Conservation (phyloP, 2,329 filamentous ascomycete genomes). For the Venturia carpophila region DNA sequence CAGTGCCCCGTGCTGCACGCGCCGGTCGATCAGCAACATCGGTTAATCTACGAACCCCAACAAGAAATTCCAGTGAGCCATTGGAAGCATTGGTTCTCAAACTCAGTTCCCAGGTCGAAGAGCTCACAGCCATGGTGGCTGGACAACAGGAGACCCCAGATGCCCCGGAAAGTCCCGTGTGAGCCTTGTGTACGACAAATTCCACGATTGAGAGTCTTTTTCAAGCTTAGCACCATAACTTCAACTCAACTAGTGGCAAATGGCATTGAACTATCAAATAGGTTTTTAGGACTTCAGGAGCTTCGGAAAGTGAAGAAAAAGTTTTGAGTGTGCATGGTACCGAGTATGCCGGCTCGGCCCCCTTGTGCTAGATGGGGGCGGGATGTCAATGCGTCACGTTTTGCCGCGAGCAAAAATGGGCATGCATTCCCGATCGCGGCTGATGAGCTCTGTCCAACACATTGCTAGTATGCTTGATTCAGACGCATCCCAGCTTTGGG, state of each 20-base stretch:
- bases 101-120: slow-evolving; percentile 33
- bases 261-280: neutral
- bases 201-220: no score
- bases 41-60: neutral
- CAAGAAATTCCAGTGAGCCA: neutral
- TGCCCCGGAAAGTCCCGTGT: neutral
- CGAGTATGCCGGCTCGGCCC: neutral
- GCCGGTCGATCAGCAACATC: slow-evolving; percentile 11
- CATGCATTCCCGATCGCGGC: neutral
- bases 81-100: slow-evolving; percentile 32
- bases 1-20: neutral
- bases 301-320: neutral
- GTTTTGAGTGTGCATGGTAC: neutral
- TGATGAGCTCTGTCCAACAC: neutral
- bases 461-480: neutral
- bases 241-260: neutral
- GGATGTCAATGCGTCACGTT: neutral
- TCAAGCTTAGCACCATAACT: neutral
- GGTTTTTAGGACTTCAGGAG: neutral
- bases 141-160: slow-evolving; percentile 23
- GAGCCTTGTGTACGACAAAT: neutral
- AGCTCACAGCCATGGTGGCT: slow-evolving; percentile 33
- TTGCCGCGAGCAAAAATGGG: neutral
- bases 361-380: neutral
- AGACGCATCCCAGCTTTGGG: neutral